These are phyloP conservation scores for Entomortierella chlamydospora DNA, from an alignment of 192 early-diverging fungal genomes.

Conservation along the genomic window DNA sequence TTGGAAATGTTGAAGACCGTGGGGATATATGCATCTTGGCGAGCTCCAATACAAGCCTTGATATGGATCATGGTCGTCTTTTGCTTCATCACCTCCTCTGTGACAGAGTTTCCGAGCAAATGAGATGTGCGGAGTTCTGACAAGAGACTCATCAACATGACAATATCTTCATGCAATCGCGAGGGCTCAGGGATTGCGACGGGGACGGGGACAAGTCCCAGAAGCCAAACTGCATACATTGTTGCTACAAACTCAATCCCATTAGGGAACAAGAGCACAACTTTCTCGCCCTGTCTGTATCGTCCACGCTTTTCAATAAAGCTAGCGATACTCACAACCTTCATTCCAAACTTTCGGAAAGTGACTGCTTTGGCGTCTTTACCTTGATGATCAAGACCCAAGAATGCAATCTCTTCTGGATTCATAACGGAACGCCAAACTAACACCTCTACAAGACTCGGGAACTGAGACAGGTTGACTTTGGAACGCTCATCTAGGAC, in stretches of 20 bases:
- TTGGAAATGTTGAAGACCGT: conserved; percentile 68
- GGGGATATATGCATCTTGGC: conserved; percentile 62
- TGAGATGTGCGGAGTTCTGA: conserved; percentile 64
- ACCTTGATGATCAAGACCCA: conserved; percentile 62
- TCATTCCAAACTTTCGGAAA: conserved; percentile 73
- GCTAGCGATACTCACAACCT: conserved; percentile 70
- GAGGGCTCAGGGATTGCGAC: conserved; percentile 68
- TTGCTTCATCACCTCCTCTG: conserved; percentile 74
- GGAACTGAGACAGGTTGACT: conserved; percentile 72
- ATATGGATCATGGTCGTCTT: conserved; percentile 64
- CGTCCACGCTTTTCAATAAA: conserved; percentile 69
- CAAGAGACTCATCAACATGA: conserved; percentile 66
- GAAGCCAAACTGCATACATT: conserved; percentile 80
- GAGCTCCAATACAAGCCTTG: conserved; percentile 59
- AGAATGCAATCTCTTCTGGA: conserved; percentile 73
- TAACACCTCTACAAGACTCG: conserved; percentile 77
- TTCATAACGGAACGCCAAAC: conserved; percentile 71
- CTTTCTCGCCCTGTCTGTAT: conserved; percentile 63
- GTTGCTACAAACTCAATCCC: conserved; percentile 75
- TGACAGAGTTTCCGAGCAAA: conserved; percentile 69
- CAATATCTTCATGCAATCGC: conserved; percentile 73
- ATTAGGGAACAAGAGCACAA: conserved; percentile 72
- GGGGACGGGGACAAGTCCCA: conserved; percentile 78
- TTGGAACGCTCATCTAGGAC: conserved; percentile 75
- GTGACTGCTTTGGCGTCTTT: conserved; percentile 68